These are phyloP conservation scores for Ustilago cynodontis DNA, from an alignment of 1,284 basidiomycete genomes.

Conservation along the genomic window DNA sequence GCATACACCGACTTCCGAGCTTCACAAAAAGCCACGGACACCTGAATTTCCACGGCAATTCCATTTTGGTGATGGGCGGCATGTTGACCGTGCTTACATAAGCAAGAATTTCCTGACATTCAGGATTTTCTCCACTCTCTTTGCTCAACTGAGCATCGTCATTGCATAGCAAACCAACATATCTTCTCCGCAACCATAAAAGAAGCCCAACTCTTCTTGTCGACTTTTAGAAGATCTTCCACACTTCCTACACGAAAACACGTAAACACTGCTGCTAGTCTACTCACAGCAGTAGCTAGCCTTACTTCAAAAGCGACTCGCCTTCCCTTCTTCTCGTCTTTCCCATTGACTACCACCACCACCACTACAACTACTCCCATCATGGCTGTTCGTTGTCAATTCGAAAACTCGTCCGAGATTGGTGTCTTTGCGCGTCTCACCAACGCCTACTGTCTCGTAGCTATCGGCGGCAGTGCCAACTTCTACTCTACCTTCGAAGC, in stretches of 20 bases:
- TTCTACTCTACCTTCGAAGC: conserved; percentile 98
- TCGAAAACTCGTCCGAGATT: conserved; percentile 97
- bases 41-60: not conserved
- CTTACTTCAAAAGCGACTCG: not conserved
- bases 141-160: conserved; percentile 9
- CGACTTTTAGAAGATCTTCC: not conserved
- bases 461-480: conserved; percentile 94
- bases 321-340: not conserved
- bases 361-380: conserved; percentile 7
- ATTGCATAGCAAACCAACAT: not conserved
- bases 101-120: conserved; percentile 30
- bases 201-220: not conserved
- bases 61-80: not conserved
- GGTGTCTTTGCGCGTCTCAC: conserved; percentile 86
- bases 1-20: conserved; percentile 21
- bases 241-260: not conserved
- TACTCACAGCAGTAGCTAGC: not conserved
- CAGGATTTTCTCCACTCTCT: conserved; percentile 38
- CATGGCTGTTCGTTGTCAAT: conserved; percentile 72
- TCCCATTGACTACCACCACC: conserved; percentile 13
- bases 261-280: not conserved
- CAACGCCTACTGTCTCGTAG: conserved; percentile 77
- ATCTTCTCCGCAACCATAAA: conserved; percentile 17
- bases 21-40: conserved; percentile 1
- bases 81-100: conserved; percentile 28